Base-by-base conservation (phyloP, 192 early-diverging fungal species). In the Backusella luteola region DNA sequence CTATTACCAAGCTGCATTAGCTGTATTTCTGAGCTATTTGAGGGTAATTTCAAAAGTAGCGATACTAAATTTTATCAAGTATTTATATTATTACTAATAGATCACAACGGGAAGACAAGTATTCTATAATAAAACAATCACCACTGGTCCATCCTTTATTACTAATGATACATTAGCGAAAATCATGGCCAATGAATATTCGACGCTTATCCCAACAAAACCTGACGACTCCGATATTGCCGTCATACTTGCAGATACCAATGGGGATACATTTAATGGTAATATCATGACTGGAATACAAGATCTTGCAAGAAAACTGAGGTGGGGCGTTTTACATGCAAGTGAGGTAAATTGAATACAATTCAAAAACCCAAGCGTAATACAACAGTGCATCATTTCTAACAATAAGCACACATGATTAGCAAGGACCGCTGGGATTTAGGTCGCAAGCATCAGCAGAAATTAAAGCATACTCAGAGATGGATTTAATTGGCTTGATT, bases 11-110 rank as follows among this genome's bases (percentile, higher is more conserved):
- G 49, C 71, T 41, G 59, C 72, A 14, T 53, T 78, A 23, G 34
- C 77, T 12, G 66, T 78, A 15, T 73, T 78, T 34, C 44, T 67
- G 46, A 52, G 63, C 14, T 77, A 77, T 66, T 56, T 77, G n/a
- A 34, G 68, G 67, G 76, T 77, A 68, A 12, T 36, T 42, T 44
- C 36, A 23, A 69, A 26, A 66, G 38, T 3, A 4, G 14, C 1
- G 29, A 12, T 21, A 14, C 14, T 39, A 66, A 32, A 36, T 39
- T 41, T 63, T 66, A 5, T 67, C 7, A 32, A 32, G 32, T 32
- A 32, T 72, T 71, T 6, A 34, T 53, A 35, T 6, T 67, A 52
- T 21, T 59, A 23, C 4, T 14, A 14, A 63, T 29, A 74, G 71
- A 32, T 78, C 39, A n/a, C 63, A 26, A 78, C 77, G 17, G 59